phyloP scores from a whole-genome alignment of 1,284 basidiomycete genomes.

The Leucoagaricus sp. region DNA sequence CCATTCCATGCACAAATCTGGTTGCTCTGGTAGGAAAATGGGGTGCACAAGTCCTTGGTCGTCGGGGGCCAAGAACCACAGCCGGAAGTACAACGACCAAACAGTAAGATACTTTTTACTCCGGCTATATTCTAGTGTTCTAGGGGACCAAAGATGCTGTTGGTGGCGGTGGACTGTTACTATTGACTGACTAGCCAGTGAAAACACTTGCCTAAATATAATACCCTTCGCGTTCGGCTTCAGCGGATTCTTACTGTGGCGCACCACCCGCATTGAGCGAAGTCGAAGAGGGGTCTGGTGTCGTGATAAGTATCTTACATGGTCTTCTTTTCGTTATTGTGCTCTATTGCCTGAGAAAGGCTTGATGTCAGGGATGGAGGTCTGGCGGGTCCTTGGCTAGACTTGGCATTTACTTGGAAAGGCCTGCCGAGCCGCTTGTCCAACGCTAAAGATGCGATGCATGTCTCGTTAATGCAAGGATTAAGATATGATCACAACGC shows the following conservation, averaged over 20 bases:
- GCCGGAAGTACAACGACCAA: neutral
- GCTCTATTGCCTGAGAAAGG: neutral
- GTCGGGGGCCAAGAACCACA: conserved; percentile 1
- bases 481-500: neutral
- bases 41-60: conserved; percentile 3
- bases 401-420: neutral
- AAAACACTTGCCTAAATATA: neutral
- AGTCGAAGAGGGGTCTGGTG: neutral
- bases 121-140: neutral
- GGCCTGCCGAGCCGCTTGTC: neutral
- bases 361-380: neutral
- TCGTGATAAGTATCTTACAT: neutral
- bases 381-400: too few species aligned
- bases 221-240: neutral
- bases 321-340: conserved; percentile 2
- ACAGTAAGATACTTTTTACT: neutral
- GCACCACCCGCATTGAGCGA: conserved; percentile 2
- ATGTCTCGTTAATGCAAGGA: neutral
- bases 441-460: neutral
- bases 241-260: neutral
- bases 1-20: neutral
- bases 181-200: too few species aligned
- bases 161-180: neutral
- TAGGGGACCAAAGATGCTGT: neutral
- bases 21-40: neutral